These are phyloP conservation scores for Cyanodermella asteris DNA, from an alignment of 2,329 filamentous ascomycete species.

Conservation along the genomic window DNA sequence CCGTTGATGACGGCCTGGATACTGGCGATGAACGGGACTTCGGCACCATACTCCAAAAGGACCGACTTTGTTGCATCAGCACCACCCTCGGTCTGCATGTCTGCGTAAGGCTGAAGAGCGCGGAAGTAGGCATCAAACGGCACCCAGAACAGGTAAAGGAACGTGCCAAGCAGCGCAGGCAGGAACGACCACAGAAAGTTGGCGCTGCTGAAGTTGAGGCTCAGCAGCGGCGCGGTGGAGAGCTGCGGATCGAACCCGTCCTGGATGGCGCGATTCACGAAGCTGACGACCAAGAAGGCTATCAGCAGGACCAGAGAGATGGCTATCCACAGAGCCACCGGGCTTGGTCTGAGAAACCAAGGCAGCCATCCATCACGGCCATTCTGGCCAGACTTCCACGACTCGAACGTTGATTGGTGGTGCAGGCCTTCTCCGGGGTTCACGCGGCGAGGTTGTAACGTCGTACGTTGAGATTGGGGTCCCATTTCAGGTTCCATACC, in stretches of 20 bases:
- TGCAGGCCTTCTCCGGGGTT: constrained; percentile 29
- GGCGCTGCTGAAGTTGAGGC: constrained; percentile 54
- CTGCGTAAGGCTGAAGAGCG: constrained; percentile 34
- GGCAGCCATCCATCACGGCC: constrained; percentile 52
- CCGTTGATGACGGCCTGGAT: constrained; percentile 28
- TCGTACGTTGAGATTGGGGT: constrained; percentile 19
- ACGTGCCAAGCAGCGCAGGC: constrained; percentile 33
- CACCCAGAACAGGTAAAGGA: constrained; percentile 37
- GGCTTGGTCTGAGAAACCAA: constrained; percentile 48
- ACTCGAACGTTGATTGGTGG: too few species aligned
- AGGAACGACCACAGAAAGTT: constrained; percentile 67
- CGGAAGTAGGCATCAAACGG: constrained; percentile 39
- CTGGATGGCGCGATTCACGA: constrained; percentile 44
- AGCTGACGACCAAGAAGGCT: constrained; percentile 57
- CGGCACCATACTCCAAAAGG: constrained; percentile 33
- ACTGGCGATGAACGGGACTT: constrained; percentile 30
- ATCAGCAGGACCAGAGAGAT: constrained; percentile 38
- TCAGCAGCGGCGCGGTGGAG: constrained; percentile 31
- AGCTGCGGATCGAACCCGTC: constrained; percentile 52
- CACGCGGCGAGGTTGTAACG: constrained; percentile 18
- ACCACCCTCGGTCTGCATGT: constrained; percentile 29
- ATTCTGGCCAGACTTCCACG: too few species aligned
- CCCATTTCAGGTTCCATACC: too few species aligned
- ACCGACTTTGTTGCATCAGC: constrained; percentile 32
- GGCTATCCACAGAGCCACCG: constrained; percentile 44